Evolutionary conservation across 2,329 filamentous ascomycete genomes (phyloP).

Genomic region (Trichoderma koningiopsis): DNA sequence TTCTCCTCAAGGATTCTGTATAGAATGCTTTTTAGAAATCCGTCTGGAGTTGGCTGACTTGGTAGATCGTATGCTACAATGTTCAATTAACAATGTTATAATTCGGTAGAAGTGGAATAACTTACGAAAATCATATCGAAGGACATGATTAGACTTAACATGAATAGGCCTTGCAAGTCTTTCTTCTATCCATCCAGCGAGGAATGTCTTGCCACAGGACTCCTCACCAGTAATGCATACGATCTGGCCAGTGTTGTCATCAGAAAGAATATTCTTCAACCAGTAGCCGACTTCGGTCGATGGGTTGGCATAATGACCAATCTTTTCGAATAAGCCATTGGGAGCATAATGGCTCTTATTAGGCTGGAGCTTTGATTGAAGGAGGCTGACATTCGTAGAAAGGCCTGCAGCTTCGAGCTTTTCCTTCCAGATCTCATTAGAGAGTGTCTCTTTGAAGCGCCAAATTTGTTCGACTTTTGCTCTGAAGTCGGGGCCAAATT

Average conservation of each 20-base stretch:
- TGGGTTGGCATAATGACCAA: constrained; percentile 42
- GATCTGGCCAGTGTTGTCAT: constrained; percentile 38
- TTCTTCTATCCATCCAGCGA: constrained; percentile 46
- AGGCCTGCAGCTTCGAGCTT: constrained; percentile 35
- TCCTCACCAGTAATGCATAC: constrained; percentile 41
- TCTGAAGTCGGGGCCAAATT: constrained; percentile 44
- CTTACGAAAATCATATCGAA: constrained; percentile 44
- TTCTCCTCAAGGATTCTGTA: neutral
- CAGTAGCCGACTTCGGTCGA: constrained; percentile 46
- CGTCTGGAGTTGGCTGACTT: neutral
- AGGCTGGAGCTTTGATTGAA: constrained; percentile 27
- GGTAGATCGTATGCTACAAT: neutral
- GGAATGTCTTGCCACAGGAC: constrained; percentile 42
- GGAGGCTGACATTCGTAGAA: constrained; percentile 33
- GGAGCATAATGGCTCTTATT: neutral
- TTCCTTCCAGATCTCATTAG: constrained; percentile 41
- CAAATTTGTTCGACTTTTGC: constrained; percentile 40
- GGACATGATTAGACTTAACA: constrained; percentile 39
- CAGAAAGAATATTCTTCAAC: constrained; percentile 40
- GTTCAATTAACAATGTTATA: neutral
- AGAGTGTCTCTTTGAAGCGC: constrained; percentile 38
- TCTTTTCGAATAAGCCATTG: constrained; percentile 15
- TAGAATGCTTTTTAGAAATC: neutral
- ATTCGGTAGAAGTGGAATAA: neutral
- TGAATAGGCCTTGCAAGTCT: constrained; percentile 43